Base-by-base conservation (phyloP, 495 filamentous ascomycete species). In the Aspergillus cavernicola region DNA sequence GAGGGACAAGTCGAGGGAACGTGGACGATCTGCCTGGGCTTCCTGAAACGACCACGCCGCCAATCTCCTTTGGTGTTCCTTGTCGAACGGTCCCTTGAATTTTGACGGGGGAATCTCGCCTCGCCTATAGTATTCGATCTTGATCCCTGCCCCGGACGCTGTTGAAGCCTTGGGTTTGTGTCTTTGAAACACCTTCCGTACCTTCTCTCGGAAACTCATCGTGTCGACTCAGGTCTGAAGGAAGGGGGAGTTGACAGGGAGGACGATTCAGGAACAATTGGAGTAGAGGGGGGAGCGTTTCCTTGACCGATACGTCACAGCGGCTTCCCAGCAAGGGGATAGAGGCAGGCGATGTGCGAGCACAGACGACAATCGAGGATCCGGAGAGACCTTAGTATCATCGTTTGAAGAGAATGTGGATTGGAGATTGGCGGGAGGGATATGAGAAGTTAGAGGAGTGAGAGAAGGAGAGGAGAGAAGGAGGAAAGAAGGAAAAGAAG, bases 51-150 rank as follows among this genome's bases (percentile, higher is more conserved):
- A 75, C 72, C 77, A 81, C 10, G 75, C 68, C n/a, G 72, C 68
- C 48, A 81, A 52, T 26, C 62, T 65, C 24, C 73, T 71, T 58
- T 77, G 74, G 55, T 81, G 78, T 53, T 71, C 71, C 42, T 66
- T 71, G 56, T 81, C 75, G 56, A 76, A 78, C 0, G 78, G 77
- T 4, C 77, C 78, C 2, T 66, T 66, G 50, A 80, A 81, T 47
- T 81, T 81, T 18, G 78, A 77, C 10, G 67, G 71, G 2, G 78
- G 78, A 29, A 75, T 66, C 54, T 80, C 78, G 54, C 68, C 56
- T 28, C 74, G 76, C 41, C 69, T 67, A 57, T 81, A 80, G 55
- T 78, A 77, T 63, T 78, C 73, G 45, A 77, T 66, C 52, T 78
- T 79, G 60, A 71, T 72, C 26, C 64, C 61, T 56, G 64, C 64